Percentiles rank a stretch among this genome's conserved stretches.
Evolutionary conservation across 2,329 filamentous ascomycete genomes (phyloP).

Genomic region (Gliomastix tumulicola): DNA sequence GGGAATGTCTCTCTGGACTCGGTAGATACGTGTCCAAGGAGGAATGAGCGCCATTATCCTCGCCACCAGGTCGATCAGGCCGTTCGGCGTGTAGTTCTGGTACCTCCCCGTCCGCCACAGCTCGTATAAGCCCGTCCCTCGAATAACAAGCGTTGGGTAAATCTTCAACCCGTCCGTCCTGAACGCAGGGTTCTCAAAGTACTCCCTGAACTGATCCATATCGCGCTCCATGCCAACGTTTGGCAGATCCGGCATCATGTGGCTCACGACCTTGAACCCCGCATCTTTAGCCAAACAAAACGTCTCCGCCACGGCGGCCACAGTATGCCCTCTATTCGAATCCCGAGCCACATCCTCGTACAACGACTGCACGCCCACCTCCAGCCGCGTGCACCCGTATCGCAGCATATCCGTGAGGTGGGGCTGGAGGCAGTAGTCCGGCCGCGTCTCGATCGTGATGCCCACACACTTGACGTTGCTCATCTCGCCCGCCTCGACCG

Average conservation of each 20-base stretch:
- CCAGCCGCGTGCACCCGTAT: slow-evolving; percentile 93
- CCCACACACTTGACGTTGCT: slow-evolving; percentile 97
- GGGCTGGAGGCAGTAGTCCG: slow-evolving; percentile 94
- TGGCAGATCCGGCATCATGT: slow-evolving; percentile 99
- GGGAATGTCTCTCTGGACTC: slow-evolving; percentile 97
- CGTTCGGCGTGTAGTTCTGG: slow-evolving; percentile 98
- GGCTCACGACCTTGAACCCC: slow-evolving; percentile 96
- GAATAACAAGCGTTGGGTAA: slow-evolving; percentile 94
- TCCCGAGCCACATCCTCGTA: slow-evolving; percentile 99
- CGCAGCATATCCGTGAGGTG: slow-evolving; percentile 93
- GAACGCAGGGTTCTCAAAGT: slow-evolving; percentile 95
- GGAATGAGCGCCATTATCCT: slow-evolving; percentile 92
- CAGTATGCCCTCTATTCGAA: slow-evolving; percentile 94
- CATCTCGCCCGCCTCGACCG: slow-evolving; percentile 90
- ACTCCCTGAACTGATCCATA: slow-evolving; percentile 92
- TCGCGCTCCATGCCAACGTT: slow-evolving; percentile 99
- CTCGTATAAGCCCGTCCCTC: slow-evolving; percentile 93
- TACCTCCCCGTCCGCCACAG: slow-evolving; percentile 95
- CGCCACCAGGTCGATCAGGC: slow-evolving; percentile 88
- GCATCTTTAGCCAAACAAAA: slow-evolving; percentile 97
- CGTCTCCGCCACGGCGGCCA: slow-evolving; percentile 90
- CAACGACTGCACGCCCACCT: slow-evolving; percentile 91
- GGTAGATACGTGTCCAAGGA: slow-evolving; percentile 97
- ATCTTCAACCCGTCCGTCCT: slow-evolving; percentile 96
- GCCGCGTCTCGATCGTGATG: slow-evolving; percentile 95